phyloP scores from a whole-genome alignment of 768 basidiomycete genomes.

The Wakefieldia striispora region DNA sequence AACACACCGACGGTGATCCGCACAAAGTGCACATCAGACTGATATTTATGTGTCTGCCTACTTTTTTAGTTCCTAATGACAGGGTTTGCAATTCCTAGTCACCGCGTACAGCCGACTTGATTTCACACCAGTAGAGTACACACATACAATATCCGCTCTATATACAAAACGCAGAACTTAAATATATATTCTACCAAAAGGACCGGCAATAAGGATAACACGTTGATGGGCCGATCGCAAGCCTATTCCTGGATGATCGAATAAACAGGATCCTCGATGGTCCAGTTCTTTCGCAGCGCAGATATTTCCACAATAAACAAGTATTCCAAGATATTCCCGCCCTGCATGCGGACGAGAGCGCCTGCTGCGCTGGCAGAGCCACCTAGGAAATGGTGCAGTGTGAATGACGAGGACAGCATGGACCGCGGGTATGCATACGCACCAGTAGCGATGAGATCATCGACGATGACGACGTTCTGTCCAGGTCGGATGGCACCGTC shows the following conservation, averaged over 20 bases:
- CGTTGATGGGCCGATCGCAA: background rate
- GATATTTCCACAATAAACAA: constrained; percentile 87
- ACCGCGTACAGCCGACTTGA: too few relatives aligned
- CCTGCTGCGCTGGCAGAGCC: constrained; percentile 94
- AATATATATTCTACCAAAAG: constrained; percentile 2
- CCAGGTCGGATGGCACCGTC: constrained; percentile 78
- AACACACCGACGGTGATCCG: too few relatives aligned
- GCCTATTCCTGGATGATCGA: constrained; percentile 75
- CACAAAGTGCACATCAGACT: too few relatives aligned
- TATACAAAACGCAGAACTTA: background rate
- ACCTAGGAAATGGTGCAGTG: constrained; percentile 43
- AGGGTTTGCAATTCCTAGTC: too few relatives aligned
- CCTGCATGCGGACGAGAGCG: constrained; percentile 77
- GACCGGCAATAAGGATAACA: constrained; percentile 26
- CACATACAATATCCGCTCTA: background rate
- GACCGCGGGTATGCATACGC: constrained; percentile 22
- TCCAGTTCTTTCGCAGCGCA: constrained; percentile 76
- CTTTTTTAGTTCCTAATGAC: too few relatives aligned
- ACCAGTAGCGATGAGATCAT: constrained; percentile 98
- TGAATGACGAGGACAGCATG: constrained; percentile 5
- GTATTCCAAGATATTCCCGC: constrained; percentile 87
- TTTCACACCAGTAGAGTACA: background rate
- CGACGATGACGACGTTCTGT: constrained; percentile 82
- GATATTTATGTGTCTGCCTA: too few relatives aligned
- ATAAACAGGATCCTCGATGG: constrained; percentile 72